Percentiles rank a stretch among this genome's conserved stretches.
These are phyloP conservation scores for Alternaria angustiovoidea DNA, from an alignment of 2,329 filamentous ascomycete species.

Conservation along the genomic window DNA sequence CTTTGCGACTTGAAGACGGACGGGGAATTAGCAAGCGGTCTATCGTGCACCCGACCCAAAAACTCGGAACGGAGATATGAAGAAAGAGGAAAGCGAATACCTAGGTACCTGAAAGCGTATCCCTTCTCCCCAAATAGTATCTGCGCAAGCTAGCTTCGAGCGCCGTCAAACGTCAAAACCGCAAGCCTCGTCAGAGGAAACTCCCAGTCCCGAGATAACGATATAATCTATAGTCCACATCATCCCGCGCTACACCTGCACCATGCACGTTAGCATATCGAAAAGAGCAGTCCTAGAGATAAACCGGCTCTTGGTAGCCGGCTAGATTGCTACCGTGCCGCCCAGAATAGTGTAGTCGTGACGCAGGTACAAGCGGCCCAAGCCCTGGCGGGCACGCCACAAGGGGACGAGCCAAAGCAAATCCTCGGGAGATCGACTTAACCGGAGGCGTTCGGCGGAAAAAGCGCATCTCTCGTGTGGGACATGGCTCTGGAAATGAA, in stretches of 20 bases:
- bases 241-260: constrained; percentile 7
- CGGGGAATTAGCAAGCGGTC: background rate
- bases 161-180: background rate
- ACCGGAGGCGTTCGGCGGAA: constrained; percentile 4
- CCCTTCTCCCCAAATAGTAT: background rate
- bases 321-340: background rate
- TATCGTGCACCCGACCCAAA: background rate
- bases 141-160: background rate
- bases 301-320: constrained; percentile 3
- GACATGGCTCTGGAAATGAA: background rate
- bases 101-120: background rate
- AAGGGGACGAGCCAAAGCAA: background rate
- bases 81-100: background rate
- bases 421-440: constrained; percentile 1
- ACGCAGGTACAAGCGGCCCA: constrained; percentile 8
- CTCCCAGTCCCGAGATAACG: background rate
- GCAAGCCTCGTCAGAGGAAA: background rate
- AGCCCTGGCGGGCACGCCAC: background rate
- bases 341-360: constrained; percentile 4
- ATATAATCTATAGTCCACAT: background rate
- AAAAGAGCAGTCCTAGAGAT: constrained; percentile 1
- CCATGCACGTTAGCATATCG: constrained; percentile 9
- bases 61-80: background rate
- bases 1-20: background rate
- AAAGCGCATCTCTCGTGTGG: background rate